Evolutionary conservation across 2,329 filamentous ascomycete genomes (phyloP), one percentile per base, ranked within the genome.

Genomic region (Tolypocladium endophyticum): DNA sequence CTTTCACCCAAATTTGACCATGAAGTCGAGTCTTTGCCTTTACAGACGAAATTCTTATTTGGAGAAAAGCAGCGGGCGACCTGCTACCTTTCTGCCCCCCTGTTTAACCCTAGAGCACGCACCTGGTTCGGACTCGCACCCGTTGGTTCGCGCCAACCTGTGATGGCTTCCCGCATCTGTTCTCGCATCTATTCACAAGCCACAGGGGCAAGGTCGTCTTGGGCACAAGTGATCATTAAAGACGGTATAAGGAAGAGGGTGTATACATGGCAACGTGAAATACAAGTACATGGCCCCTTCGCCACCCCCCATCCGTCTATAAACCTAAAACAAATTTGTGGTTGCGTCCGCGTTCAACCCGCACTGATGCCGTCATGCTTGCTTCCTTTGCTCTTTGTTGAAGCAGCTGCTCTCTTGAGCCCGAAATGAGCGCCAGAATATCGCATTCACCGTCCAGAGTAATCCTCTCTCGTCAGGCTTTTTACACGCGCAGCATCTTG

Each of bases 401-500:
- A 57, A 56, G 55, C 59, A 47, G 30, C 60, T 55, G 38, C 59
- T 58, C 58, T 52, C 5, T 52, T 33, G 33, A 16, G 43, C 38
- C 30, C 56, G 28, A 56, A 56, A 62, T 59, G 30, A 36, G 33
- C 30, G 50, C 38, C 25, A 52, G 12, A 56, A 56, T 61, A 59
- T 58, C 58, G 45, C 36, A 41, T 57, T 47, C 54, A n/a, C 36
- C 47, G 58, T 57, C 54, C 28, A n/a, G 16, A 52, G 20, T 14
- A 16, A 8, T 23, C 30, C 2, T 16, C 35, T 33, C 43, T n/a
- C 36, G 11, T 25, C 38, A 4, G 0, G 23, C 25, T n/a, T 62
- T 62, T 78, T 86, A 94, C 72, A 95, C 79, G 66, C 86, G 84
- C 72, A 99, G 81, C 69, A 97, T 81, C 86, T 97, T 97, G 67